These are phyloP conservation scores for Maudiozyma serrabonitensis DNA, from an alignment of 805 yeast species.

Conservation along the genomic window DNA sequence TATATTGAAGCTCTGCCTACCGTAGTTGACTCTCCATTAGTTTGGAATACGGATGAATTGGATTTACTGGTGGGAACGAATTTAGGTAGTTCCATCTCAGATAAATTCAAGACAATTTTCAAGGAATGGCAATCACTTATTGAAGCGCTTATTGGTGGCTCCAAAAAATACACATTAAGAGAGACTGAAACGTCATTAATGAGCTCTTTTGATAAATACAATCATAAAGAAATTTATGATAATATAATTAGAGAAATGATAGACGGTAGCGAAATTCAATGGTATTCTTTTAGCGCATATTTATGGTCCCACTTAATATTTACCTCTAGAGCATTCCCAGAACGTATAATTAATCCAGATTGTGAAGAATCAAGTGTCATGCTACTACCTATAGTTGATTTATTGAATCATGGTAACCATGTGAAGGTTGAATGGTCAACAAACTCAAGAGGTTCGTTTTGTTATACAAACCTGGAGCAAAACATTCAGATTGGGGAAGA, in stretches of 20 bases:
- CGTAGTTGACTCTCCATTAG: conserved; percentile 44
- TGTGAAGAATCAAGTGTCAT: conserved; percentile 42
- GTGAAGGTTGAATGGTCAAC: conserved; percentile 60
- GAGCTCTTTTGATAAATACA: not conserved
- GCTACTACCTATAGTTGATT: conserved; percentile 69
- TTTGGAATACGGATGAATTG: conserved; percentile 50
- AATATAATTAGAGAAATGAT: conserved; percentile 12
- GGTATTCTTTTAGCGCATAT: conserved; percentile 61
- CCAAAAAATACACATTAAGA: too few relatives aligned
- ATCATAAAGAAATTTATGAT: conserved; percentile 4
- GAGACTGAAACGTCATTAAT: not conserved
- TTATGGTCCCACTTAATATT: conserved; percentile 68
- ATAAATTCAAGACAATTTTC: conserved; percentile 37
- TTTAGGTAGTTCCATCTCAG: conserved; percentile 42
- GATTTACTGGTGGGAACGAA: conserved; percentile 56
- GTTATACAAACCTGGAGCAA: conserved; percentile 21
- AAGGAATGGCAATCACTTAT: conserved; percentile 48
- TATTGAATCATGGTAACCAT: conserved; percentile 60
- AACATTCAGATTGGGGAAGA: conserved; percentile 32
- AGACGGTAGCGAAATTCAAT: conserved; percentile 22
- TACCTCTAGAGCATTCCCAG: conserved; percentile 76
- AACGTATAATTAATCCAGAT: conserved; percentile 29
- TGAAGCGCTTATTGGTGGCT: not conserved
- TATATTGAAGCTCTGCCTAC: conserved; percentile 45
- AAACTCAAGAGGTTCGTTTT: conserved; percentile 39